These are phyloP conservation scores for Colletotrichum coccodes DNA, from an alignment of 2,329 filamentous ascomycete genomes.

Conservation along the genomic window DNA sequence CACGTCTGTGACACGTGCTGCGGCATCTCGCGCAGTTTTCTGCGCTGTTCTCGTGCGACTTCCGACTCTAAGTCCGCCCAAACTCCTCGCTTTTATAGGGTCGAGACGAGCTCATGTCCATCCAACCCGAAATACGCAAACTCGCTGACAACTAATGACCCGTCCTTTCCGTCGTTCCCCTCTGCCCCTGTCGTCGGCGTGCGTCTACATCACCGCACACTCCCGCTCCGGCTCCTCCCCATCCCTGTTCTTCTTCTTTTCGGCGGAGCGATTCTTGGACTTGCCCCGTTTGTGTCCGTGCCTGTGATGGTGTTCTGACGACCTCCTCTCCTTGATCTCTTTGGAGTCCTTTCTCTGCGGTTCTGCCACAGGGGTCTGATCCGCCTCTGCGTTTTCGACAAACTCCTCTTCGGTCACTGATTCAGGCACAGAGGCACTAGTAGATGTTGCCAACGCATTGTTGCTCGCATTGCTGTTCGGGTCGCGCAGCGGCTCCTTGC, in stretches of 20 bases:
- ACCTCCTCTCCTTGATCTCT: conserved; percentile 25
- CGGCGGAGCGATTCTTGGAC: conserved; percentile 49
- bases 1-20: not conserved
- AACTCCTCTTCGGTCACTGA: conserved; percentile 33
- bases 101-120: conserved; percentile 9
- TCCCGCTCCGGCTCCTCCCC: conserved; percentile 53
- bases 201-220: conserved; percentile 57
- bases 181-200: not conserved
- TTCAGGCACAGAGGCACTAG: conserved; percentile 25
- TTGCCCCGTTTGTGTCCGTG: conserved; percentile 48
- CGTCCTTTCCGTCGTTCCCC: not conserved
- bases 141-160: not conserved
- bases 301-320: conserved; percentile 40
- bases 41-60: conserved; percentile 1
- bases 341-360: conserved; percentile 34
- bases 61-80: conserved; percentile 10
- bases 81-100: conserved; percentile 28
- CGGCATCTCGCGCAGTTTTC: not conserved
- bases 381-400: conserved; percentile 29
- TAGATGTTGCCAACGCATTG: conserved; percentile 27
- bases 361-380: conserved; percentile 8
- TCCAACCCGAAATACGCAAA: not conserved
- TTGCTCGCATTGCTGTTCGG: conserved; percentile 28
- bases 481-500: conserved; percentile 58
- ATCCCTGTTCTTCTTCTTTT: conserved; percentile 46